phyloP scores from a whole-genome alignment of 495 filamentous ascomycete species.

The Pyronema omphalodes region DNA sequence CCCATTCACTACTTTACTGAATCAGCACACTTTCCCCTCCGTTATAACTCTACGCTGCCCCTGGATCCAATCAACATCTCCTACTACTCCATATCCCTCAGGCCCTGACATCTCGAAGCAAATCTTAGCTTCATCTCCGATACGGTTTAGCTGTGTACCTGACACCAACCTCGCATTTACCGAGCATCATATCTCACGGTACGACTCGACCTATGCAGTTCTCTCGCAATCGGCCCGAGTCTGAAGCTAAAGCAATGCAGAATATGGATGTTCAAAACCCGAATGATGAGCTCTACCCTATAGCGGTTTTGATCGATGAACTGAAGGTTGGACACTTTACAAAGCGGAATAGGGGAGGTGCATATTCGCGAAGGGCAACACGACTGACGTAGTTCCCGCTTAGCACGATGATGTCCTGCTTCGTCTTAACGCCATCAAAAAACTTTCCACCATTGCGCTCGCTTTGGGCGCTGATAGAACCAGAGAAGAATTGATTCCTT shows the following conservation, averaged over 20 bases:
- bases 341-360: not conserved
- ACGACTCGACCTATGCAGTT: slow-evolving; percentile 7
- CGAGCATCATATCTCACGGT: not conserved
- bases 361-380: not conserved
- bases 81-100: not conserved
- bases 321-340: slow-evolving; percentile 53
- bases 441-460: slow-evolving; percentile 91
- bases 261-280: slow-evolving; percentile 52
- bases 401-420: slow-evolving; percentile 97
- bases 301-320: slow-evolving; percentile 98
- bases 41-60: too few relatives aligned
- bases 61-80: not conserved
- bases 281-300: slow-evolving; percentile 96
- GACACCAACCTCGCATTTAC: not conserved
- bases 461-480: slow-evolving; percentile 89
- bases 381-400: not conserved
- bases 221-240: slow-evolving; percentile 1
- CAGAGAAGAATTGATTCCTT: slow-evolving; percentile 93
- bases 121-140: slow-evolving; percentile 1
- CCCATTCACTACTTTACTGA: not conserved
- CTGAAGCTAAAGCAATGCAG: not conserved
- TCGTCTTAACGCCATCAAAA: slow-evolving; percentile 93
- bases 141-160: slow-evolving; percentile 3
- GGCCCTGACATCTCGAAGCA: not conserved
- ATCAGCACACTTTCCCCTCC: not conserved